Evolutionary conservation across 116 monocot genomes (phyloP), one percentile per base, ranked within the genome.

Genomic region (Dioscorea cayenensis): DNA sequence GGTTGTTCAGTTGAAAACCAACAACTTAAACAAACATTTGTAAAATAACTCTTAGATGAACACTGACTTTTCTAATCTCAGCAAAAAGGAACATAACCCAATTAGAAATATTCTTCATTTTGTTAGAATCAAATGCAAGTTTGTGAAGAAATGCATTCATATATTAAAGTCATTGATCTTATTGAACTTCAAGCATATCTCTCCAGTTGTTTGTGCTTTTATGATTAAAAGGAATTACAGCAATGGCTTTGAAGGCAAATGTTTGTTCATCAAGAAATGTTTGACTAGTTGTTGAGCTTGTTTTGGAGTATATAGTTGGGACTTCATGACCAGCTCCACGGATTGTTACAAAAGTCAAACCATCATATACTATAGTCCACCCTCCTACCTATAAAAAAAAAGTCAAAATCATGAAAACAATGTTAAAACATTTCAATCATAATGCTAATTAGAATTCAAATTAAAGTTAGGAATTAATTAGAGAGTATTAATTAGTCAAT

Each of bases 161-260:
- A 12, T 12, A 43, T 10, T 12, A 43, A 32, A 43, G 43, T 12
- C 8, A 43, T 43, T 1, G 0, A 43, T 43, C 43, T 43, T 43
- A 43, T 43, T 43, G 43, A 43, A 43, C 43, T 43, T 91, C 95
- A 95, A 2, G 95, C 91, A 28, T 95, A 89, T 28, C 59, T 36
- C 17, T 32, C 0, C 32, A 4, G 32, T 32, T 32, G 32, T 32
- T 32, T 32, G 32, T 32, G 32, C 32, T 32, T 32, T 32, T 1
- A 32, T 32, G 32, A 32, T 32, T 1, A 32, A 32, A 1, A 21
- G 25, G 25, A 20, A 51, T 67, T 74, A 74, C 75, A 71, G 67
- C 50, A 79, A 67, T 70, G 62, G 80, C 76, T 28, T 71, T 80
- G 66, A 78, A 63, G 81, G 81, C 18, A 81, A 19, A 49, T 71